Evolutionary conservation across 2,329 filamentous ascomycete genomes (phyloP).

Genomic region (Diaporthe vexans): DNA sequence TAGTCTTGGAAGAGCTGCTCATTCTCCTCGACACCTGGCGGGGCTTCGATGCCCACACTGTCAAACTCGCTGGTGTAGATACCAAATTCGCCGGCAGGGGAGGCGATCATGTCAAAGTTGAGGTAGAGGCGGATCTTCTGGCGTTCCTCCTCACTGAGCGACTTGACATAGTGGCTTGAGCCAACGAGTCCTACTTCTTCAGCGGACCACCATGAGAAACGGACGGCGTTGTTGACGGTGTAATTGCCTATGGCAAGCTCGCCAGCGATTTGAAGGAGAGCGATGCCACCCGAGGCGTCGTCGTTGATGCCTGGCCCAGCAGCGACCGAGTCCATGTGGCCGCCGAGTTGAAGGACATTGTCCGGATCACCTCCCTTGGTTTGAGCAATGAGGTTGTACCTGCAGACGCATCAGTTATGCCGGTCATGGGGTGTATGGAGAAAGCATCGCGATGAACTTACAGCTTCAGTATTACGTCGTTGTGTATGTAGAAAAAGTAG

Average conservation of each 20-base stretch:
- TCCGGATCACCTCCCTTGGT: slow-evolving; percentile 70
- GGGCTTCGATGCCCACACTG: not conserved
- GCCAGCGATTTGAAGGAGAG: slow-evolving; percentile 44
- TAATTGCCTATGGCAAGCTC: slow-evolving; percentile 44
- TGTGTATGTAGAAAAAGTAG: not conserved
- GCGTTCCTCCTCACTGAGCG: slow-evolving; percentile 49
- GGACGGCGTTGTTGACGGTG: slow-evolving; percentile 55
- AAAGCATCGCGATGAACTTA: not conserved
- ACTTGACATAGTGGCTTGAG: slow-evolving; percentile 53
- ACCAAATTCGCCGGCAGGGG: not conserved
- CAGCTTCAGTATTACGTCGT: not conserved
- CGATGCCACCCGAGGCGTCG: slow-evolving; percentile 65
- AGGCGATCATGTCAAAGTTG: slow-evolving; percentile 60
- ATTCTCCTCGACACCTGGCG: not conserved
- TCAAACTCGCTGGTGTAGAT: slow-evolving; percentile 52
- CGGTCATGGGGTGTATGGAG: too few relatives aligned
- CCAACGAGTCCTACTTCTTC: slow-evolving; percentile 59
- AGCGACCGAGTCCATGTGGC: slow-evolving; percentile 72
- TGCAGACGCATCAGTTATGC: slow-evolving; percentile 39
- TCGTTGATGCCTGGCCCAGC: slow-evolving; percentile 77
- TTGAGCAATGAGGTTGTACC: slow-evolving; percentile 72
- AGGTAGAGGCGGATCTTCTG: slow-evolving; percentile 54
- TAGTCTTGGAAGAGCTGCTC: not conserved
- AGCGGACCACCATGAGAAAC: slow-evolving; percentile 61
- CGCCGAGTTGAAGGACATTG: slow-evolving; percentile 71